Evolutionary conservation across 2,329 filamentous ascomycete genomes (phyloP).

Genomic region (Fusarium sp.): DNA sequence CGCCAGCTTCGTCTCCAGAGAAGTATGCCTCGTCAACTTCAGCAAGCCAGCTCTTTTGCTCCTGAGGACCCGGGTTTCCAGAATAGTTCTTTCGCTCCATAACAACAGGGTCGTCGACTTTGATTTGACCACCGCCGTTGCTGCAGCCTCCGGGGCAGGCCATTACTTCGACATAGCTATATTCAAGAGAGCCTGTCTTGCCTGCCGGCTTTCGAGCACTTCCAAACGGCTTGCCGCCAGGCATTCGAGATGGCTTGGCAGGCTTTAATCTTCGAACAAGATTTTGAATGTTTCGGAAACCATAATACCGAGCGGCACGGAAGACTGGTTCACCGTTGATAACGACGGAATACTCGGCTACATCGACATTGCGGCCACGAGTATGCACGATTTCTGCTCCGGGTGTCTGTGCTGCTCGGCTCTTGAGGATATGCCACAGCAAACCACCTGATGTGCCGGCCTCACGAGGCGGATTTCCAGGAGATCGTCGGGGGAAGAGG

Average conservation of each 20-base stretch:
- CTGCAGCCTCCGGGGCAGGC: constrained; percentile 99
- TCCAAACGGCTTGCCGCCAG: constrained; percentile 75
- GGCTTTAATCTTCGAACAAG: constrained; percentile 93
- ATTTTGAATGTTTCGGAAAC: constrained; percentile 98
- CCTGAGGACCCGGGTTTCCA: constrained; percentile 74
- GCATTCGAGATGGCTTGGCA: constrained; percentile 79
- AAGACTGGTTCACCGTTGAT: constrained; percentile 71
- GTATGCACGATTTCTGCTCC: constrained; percentile 77
- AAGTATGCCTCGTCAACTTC: constrained; percentile 92
- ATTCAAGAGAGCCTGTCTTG: constrained; percentile 69
- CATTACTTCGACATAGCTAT: constrained; percentile 98
- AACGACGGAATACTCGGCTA: constrained; percentile 84
- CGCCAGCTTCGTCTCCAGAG: constrained; percentile 72
- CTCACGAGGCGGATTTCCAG: constrained; percentile 60
- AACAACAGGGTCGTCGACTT: constrained; percentile 81
- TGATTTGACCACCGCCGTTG: constrained; percentile 96
- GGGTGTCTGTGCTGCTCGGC: constrained; percentile 76
- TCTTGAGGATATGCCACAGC: constrained; percentile 84
- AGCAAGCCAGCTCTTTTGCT: constrained; percentile 88
- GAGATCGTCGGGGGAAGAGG: constrained; percentile 71
- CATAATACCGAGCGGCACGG: constrained; percentile 91
- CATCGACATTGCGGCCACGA: constrained; percentile 89
- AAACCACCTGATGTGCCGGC: constrained; percentile 91
- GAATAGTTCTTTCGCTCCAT: constrained; percentile 61
- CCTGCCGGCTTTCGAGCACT: constrained; percentile 65